These are phyloP conservation scores for Achaetomiella virescens DNA, from an alignment of 495 filamentous ascomycete species.

Conservation along the genomic window DNA sequence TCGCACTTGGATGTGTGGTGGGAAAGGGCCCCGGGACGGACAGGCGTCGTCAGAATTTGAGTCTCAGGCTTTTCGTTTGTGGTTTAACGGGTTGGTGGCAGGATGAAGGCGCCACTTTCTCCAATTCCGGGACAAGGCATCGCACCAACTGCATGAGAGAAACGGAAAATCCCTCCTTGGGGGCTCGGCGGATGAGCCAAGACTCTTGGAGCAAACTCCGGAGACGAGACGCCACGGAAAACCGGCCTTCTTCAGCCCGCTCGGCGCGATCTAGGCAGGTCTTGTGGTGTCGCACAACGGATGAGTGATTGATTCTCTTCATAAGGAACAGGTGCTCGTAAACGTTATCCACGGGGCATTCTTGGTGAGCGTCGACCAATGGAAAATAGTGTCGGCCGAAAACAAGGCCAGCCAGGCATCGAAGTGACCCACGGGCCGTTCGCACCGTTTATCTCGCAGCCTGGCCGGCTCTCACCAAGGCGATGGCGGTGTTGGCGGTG, in stretches of 20 bases:
- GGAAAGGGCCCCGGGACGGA: background rate
- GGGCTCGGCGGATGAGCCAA: background rate
- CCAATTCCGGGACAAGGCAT: no score
- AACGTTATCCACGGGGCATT: no score
- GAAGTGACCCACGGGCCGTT: no score
- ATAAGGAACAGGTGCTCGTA: no score
- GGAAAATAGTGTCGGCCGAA: background rate
- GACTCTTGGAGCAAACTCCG: background rate
- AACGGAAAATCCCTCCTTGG: no score
- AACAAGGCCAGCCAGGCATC: no score
- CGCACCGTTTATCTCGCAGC: background rate
- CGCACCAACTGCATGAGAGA: no score
- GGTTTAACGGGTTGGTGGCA: no score
- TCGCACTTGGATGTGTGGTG: background rate
- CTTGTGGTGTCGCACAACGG: no score
- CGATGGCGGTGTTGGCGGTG: background rate
- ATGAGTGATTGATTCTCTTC: no score
- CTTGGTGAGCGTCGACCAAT: no score
- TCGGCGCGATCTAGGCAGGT: background rate
- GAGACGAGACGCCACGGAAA: background rate
- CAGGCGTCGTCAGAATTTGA: background rate
- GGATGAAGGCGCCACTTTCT: no score
- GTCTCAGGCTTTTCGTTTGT: background rate
- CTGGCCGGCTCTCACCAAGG: background rate
- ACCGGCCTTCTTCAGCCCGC: background rate